A percentile compares a stretch with the other conserved stretches of the same genome.
Evolutionary conservation across 2,329 filamentous ascomycete genomes (phyloP).

Genomic region (Plenodomus tracheiphilus): DNA sequence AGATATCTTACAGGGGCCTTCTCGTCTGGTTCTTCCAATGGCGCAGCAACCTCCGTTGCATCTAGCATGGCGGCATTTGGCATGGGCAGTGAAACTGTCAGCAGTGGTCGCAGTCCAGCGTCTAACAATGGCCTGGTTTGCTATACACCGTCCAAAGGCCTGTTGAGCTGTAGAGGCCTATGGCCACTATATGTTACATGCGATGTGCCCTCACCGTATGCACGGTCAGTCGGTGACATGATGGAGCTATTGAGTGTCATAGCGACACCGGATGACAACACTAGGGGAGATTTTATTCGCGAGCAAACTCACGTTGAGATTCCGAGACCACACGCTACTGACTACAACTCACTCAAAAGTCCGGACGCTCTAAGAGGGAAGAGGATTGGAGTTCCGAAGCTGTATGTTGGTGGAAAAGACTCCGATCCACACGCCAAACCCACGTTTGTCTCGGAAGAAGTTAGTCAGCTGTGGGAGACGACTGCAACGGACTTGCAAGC

Average conservation of each 20-base stretch:
- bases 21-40: constrained; percentile 62
- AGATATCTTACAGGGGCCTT: constrained; percentile 59
- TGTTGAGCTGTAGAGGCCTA: constrained; percentile 56
- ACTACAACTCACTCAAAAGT: constrained; percentile 41
- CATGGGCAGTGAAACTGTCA: constrained; percentile 60
- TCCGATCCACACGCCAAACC: constrained; percentile 38
- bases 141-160: constrained; percentile 59
- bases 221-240: constrained; percentile 56
- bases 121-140: constrained; percentile 61
- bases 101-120: constrained; percentile 59
- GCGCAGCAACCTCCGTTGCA: constrained; percentile 56
- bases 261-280: constrained; percentile 47
- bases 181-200: constrained; percentile 62
- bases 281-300: constrained; percentile 58
- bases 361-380: constrained; percentile 47
- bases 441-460: constrained; percentile 41
- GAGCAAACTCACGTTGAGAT: constrained; percentile 53
- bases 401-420: constrained; percentile 53
- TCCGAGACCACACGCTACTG: constrained; percentile 40
- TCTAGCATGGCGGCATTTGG: constrained; percentile 58
- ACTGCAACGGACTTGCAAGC: constrained; percentile 44
- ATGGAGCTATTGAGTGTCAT: constrained; percentile 55
- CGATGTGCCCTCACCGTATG: constrained; percentile 59
- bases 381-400: constrained; percentile 54
- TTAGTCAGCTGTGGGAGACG: constrained; percentile 42